Evolutionary conservation across 2,329 filamentous ascomycete genomes (phyloP).

Genomic region (Aureobasidium melanogenum): DNA sequence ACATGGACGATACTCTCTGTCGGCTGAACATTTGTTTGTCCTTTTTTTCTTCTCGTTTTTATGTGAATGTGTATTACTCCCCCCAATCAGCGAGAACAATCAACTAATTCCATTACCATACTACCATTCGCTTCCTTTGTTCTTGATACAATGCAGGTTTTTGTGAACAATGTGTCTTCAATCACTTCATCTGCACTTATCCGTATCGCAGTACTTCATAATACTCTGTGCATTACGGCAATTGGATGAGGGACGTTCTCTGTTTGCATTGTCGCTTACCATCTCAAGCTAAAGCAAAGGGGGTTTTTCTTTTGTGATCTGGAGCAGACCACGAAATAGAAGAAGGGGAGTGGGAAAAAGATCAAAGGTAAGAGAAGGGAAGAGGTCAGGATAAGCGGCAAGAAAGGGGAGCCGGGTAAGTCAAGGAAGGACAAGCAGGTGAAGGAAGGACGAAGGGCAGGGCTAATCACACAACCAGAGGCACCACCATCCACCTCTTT

Average conservation of each 20-base stretch:
- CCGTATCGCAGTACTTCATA: too few species aligned
- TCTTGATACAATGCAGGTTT: neutral
- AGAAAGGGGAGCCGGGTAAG: neutral
- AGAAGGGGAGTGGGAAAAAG: neutral
- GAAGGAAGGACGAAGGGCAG: neutral
- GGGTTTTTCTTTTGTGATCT: too few species aligned
- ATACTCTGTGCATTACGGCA: too few species aligned
- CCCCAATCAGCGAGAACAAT: neutral
- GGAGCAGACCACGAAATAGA: neutral
- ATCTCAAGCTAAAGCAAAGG: too few species aligned
- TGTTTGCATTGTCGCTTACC: too few species aligned
- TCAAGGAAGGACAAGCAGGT: neutral
- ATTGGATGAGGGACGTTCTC: too few species aligned
- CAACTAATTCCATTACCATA: neutral
- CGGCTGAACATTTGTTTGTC: neutral
- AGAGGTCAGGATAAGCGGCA: neutral
- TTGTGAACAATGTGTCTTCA: neutral
- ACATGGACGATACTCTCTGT: neutral
- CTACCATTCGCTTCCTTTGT: neutral
- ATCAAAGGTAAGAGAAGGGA: neutral
- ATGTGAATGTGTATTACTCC: slow-evolving; percentile 2
- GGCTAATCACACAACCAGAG: neutral
- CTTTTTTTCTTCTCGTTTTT: neutral
- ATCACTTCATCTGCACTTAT: too few species aligned
- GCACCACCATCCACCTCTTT: neutral